Conservation (phyloP, 2,329 filamentous ascomycete genomes). For the Zymoseptoria tritici region DNA sequence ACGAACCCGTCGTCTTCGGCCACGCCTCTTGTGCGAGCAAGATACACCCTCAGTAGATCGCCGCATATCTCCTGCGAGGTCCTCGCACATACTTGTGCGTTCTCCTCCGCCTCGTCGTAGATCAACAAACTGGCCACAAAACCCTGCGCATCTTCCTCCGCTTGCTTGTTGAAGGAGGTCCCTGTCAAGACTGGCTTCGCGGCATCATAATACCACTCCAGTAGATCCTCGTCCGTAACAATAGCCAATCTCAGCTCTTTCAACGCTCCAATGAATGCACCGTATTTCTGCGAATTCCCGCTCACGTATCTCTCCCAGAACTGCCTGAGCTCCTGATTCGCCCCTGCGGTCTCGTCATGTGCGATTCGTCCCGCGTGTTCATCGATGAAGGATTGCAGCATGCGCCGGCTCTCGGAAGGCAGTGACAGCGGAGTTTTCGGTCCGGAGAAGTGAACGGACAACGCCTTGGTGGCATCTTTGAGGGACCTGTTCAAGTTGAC, state of each 20-base stretch:
- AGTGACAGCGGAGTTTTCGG: conserved; percentile 47
- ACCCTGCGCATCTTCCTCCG: conserved; percentile 58
- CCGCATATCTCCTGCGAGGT: conserved; percentile 55
- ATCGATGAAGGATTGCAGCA: conserved; percentile 50
- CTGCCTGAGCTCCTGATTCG: conserved; percentile 61
- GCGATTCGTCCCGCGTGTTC: conserved; percentile 49
- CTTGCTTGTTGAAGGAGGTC: conserved; percentile 53
- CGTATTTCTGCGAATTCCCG: conserved; percentile 49
- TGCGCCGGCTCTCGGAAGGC: conserved; percentile 47
- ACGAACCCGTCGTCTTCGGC: conserved; percentile 29
- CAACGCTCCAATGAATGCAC: conserved; percentile 62
- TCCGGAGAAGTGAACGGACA: conserved; percentile 38
- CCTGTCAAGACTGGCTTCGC: conserved; percentile 50
- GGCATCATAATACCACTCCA: conserved; percentile 65
- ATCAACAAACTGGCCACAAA: conserved; percentile 58
- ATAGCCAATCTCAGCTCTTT: conserved; percentile 58
- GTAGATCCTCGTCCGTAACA: conserved; percentile 53
- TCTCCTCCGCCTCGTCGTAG: conserved; percentile 52
- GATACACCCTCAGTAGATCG: conserved; percentile 41
- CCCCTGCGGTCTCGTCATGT: conserved; percentile 60
- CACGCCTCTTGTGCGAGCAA: conserved; percentile 35
- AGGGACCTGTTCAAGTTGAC: conserved; percentile 33
- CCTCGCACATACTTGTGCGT: conserved; percentile 41
- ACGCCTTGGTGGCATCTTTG: conserved; percentile 42
- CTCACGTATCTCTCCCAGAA: conserved; percentile 60